Base-by-base conservation (phyloP, 208 protist species). In the Leishmania tarentolae region DNA sequence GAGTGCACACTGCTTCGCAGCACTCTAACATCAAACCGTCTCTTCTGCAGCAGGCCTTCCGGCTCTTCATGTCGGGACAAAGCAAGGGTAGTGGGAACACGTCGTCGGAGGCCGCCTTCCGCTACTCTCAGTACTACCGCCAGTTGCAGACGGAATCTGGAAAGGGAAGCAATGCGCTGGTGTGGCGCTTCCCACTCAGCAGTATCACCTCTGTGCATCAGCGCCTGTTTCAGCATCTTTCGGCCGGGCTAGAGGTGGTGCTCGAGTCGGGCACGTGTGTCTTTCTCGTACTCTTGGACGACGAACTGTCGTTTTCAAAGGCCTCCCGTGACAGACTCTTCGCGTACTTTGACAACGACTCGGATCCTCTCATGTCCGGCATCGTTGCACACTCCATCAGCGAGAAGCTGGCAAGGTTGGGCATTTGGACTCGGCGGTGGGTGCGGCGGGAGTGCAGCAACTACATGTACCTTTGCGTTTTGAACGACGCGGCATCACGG, bases 401-500 rank as follows among this genome's bases (percentile, higher is more conserved):
- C 17, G 65, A 82, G 74, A 94, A 94, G 83, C 69, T 80, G 76
- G 72, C 87, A 5, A 80, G 68, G 31, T 73, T 93, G 37, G 73
- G 75, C 40, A 68, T 78, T 21, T 81, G 82, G 74, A 92, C 85
- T 42, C 74, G 86, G 61, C 86, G 77, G 77, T 99, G 98, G 98
- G 85, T 90, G 66, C 82, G 87, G 56, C 87, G 97, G 7, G 80
- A 91, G 65, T 80, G 99, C 40, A 96, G 90, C 82, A 99, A 98
- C 82, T 97, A 87, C 76, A 87, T 92, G 53, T 99, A 99, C 82
- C 86, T 99, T 19, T 73, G 93, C 50, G 80, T 90, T 42, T 83
- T 99, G 5, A 99, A 99, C 86, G 90, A 91, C 69, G 74, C 90
- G 19, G 97, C 95, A 21, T 97, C 94, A 46, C 88, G 98, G 35